Conservation (phyloP, 768 basidiomycete genomes). For the Tricholoma furcatifolium region DNA sequence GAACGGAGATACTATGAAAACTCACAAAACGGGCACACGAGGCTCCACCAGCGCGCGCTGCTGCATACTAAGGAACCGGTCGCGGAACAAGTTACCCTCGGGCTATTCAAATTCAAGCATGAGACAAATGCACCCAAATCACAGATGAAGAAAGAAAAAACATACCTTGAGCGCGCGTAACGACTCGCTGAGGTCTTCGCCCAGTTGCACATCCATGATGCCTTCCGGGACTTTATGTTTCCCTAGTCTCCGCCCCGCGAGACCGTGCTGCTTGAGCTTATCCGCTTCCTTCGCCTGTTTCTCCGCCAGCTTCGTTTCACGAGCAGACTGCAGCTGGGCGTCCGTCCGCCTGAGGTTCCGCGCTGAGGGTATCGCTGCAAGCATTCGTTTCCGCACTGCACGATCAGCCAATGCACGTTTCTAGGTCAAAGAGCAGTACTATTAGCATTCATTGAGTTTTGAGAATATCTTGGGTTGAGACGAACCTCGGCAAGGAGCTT, state of each 20-base stretch:
- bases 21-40: conserved; percentile 73
- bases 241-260: conserved; percentile 75
- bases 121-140: neutral
- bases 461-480: conserved; percentile 2
- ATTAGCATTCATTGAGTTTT: neutral
- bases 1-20: conserved; percentile 9
- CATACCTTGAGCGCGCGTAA: conserved; percentile 79
- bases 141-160: conserved; percentile 6
- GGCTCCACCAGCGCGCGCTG: conserved; percentile 88
- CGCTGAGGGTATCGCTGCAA: conserved; percentile 55
- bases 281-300: conserved; percentile 44
- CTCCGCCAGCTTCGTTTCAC: conserved; percentile 40
- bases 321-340: conserved; percentile 32
- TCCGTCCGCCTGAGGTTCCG: conserved; percentile 48
- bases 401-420: conserved; percentile 64
- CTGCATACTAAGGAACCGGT: conserved; percentile 85
- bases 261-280: conserved; percentile 55
- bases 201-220: conserved; percentile 81
- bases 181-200: conserved; percentile 86
- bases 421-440: conserved; percentile 28
- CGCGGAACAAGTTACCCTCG: conserved; percentile 91
- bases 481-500: conserved; percentile 63
- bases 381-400: conserved; percentile 57
- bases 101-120: conserved; percentile 46
- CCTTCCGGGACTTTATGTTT: conserved; percentile 73